Evolutionary conservation across 192 early-diverging fungal genomes (phyloP).

Genomic region (Rhizoclosmatium globosum): DNA sequence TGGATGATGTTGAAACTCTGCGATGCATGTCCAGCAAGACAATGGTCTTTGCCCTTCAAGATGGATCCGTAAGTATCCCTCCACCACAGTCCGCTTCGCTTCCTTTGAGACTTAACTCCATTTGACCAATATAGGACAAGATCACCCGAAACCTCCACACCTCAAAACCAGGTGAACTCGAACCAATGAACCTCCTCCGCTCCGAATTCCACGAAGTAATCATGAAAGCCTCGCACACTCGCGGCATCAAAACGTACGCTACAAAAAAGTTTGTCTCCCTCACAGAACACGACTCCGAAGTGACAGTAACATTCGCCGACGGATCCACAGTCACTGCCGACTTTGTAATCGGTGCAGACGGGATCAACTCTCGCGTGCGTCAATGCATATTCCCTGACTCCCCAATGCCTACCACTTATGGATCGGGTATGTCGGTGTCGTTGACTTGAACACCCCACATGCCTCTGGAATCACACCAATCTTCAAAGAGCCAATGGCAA

Average conservation of each 20-base stretch:
- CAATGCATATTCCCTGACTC: conserved; percentile 45
- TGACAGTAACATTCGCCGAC: conserved; percentile 18
- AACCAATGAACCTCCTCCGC: not conserved
- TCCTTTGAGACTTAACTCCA: too few relatives aligned
- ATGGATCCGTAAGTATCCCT: not conserved
- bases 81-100: too few relatives aligned
- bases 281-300: not conserved
- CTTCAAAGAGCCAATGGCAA: too few relatives aligned
- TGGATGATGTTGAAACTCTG: too few relatives aligned
- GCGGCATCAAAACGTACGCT: not conserved
- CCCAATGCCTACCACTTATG: not conserved
- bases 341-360: not conserved
- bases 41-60: not conserved
- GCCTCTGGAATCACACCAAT: too few relatives aligned
- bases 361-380: conserved; percentile 13
- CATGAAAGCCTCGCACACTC: not conserved
- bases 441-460: too few relatives aligned
- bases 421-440: not conserved
- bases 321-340: conserved; percentile 7
- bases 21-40: too few relatives aligned
- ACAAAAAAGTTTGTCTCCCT: not conserved
- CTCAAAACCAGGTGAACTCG: not conserved
- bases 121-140: not conserved
- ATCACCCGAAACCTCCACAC: too few relatives aligned
- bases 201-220: not conserved